These are phyloP conservation scores for Nannizziopsis barbatae DNA, from an alignment of 2,329 filamentous ascomycete species.

Conservation along the genomic window DNA sequence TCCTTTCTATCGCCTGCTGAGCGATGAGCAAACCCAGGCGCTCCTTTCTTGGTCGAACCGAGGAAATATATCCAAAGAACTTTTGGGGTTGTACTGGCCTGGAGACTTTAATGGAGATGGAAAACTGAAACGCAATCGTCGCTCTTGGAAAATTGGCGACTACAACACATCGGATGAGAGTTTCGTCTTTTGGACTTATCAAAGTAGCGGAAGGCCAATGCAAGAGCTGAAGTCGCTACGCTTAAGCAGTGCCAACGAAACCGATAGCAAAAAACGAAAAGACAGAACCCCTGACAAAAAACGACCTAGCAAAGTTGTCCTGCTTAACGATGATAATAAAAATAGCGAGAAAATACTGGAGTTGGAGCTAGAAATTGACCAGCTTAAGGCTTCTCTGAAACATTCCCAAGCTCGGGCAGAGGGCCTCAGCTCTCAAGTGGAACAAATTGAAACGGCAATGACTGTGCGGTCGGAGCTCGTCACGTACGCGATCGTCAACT, in stretches of 20 bases:
- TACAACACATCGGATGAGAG: conserved; percentile 1
- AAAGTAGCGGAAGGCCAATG: conserved; percentile 13
- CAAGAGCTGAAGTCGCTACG: conserved; percentile 1
- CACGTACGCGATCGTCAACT: conserved; percentile 13
- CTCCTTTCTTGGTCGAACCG: conserved; percentile 6
- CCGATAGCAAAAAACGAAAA: conserved; percentile 5
- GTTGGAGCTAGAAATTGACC: conserved; percentile 11
- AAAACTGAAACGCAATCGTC: conserved; percentile 11
- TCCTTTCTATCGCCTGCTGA: conserved; percentile 11
- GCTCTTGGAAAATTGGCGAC: conserved; percentile 10
- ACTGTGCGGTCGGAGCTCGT: conserved; percentile 12
- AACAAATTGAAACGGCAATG: conserved; percentile 12
- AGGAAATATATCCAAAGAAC: conserved; percentile 12
- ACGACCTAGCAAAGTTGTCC: conserved; percentile 7
- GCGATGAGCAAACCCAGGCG: conserved; percentile 7
- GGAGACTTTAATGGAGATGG: conserved; percentile 14
- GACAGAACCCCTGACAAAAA: not conserved
- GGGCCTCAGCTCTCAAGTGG: conserved; percentile 11
- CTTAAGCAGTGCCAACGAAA: not conserved
- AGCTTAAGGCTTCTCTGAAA: conserved; percentile 10
- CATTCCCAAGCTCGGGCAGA: conserved; percentile 10
- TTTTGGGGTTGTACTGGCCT: conserved; percentile 13
- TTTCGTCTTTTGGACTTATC: conserved; percentile 7
- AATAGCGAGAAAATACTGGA: conserved; percentile 12
- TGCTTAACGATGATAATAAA: conserved; percentile 8